Evolutionary conservation across 805 yeast species (phyloP), one percentile per base, ranked within the genome.

Genomic region (Kodamaea laetipori): DNA sequence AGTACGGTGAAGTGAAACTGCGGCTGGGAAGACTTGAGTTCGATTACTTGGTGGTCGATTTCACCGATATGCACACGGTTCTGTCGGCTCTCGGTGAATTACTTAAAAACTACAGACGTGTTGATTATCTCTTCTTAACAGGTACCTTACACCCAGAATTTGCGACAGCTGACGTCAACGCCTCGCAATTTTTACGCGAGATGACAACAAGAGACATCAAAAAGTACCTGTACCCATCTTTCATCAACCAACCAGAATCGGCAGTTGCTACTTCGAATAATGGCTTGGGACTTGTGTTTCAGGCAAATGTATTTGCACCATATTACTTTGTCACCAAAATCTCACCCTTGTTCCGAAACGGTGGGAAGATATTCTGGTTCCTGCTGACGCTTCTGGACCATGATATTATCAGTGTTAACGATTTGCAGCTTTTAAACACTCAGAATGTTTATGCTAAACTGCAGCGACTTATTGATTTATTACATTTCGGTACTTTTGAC

Each of bases 261-360:
- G 31, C 32, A 10, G 11, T 18, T 4, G 81, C 82, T 18, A 80
- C 76, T 55, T 80, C 96, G 1, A 61, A 58, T 11, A 98, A 92
- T 63, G 90, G 80, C 0, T 53, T 92, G 71, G 97, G 98, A 1
- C 66, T 85, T 16, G 88, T 90, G 3, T 94, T 92, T 69, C 96
- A 92, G 66, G 94, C 94, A 4, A 92, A 92, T 59, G 96, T 92
- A 6, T 87, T 94, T 66, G 96, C 95, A 0, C 98, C 98, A 2
- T 90, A 86, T 67, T 92, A 81, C 62, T 68, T 92, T 43, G 73
- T 90, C 41, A 86, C 84, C 51, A 81, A 77, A 48, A 64, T 90
- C 11, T 61, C 71, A 27, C 79, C 79, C 3, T 63, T 79, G 33
- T 18, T 41, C 21, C 28, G 32, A 4, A 15, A 31, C 15, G 82